phyloP scores from a whole-genome alignment of 352 stramenopile species.

The Pseudoperonospora humuli region DNA sequence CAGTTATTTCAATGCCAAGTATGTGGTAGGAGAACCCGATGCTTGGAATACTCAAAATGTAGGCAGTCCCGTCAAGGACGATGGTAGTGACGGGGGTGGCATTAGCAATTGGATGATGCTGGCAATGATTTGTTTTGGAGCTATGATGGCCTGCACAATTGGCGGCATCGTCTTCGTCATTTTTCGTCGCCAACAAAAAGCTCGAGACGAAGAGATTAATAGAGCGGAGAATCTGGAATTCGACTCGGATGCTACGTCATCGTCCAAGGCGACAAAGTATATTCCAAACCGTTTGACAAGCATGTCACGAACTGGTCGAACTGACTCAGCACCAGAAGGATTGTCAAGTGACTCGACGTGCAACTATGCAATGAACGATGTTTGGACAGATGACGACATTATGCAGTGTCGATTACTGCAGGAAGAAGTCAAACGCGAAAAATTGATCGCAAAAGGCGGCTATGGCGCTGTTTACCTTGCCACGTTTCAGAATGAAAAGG shows the following conservation, averaged over 20 bases:
- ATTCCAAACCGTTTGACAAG: slow-evolving; percentile 12
- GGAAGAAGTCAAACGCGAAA: slow-evolving; percentile 36
- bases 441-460: slow-evolving; percentile 40
- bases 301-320: slow-evolving; percentile 21
- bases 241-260: slow-evolving; percentile 13
- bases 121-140: slow-evolving; percentile 28
- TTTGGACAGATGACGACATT: slow-evolving; percentile 56
- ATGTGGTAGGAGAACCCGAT: slow-evolving; percentile 9
- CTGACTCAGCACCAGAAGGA: slow-evolving; percentile 14
- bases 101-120: slow-evolving; percentile 39
- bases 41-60: slow-evolving; percentile 4
- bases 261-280: slow-evolving; percentile 26
- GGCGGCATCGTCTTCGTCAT: slow-evolving; percentile 24
- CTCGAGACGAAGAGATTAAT: slow-evolving; percentile 20
- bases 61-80: neutral
- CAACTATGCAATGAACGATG: slow-evolving; percentile 41
- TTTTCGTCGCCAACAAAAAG: slow-evolving; percentile 18
- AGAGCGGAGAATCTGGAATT: slow-evolving; percentile 20
- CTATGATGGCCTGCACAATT: slow-evolving; percentile 21
- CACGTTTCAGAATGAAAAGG: slow-evolving; percentile 27
- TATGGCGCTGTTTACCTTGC: slow-evolving; percentile 58
- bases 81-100: slow-evolving; percentile 1
- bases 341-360: slow-evolving; percentile 12
- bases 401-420: slow-evolving; percentile 40
- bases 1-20: slow-evolving; percentile 22